Evolutionary conservation across 495 filamentous ascomycete genomes (phyloP), one percentile per base, ranked within the genome.

Genomic region (Penicillium manginii): DNA sequence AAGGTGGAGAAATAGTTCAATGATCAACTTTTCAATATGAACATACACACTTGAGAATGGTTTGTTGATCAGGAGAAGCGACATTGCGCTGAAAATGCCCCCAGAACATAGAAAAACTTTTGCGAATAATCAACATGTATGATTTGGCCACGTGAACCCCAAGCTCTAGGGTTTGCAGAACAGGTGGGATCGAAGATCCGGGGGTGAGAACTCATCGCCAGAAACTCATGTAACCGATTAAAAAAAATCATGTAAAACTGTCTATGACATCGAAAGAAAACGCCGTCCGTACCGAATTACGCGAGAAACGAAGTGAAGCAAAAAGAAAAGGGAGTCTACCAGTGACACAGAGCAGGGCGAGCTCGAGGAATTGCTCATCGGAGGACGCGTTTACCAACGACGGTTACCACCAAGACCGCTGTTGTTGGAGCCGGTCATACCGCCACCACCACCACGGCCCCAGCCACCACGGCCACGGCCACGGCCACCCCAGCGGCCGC

Each of bases 381-480:
- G 61, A 55, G 49, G 59, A 32, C 42, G 51, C 50, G 47, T 66
- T 72, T 83, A 87, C 83, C 84, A 87, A 68, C 84, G 82, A 61
- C 84, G 85, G 73, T 78, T 85, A 63, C 73, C 71, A 60, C 86
- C 86, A 57, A 88, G 73, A 54, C 83, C 82, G 60, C 85, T 86
- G 64, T 79, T 69, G 74, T 89, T 89, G 67, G 84, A 86, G 59
- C 79, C 82, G 73, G 84, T 86, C 71, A 76, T 85, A 48, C 81
- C 76, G 64, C 73, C 72, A 63, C 75, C 73, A 62, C 74, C 66
- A 52, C 81, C 75, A 59, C 86, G 78, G 57, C 84, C 73, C 47
- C 67, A 56, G 52, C 88, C 86, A 64, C 88, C 80, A 67, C 88
- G 78, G 61, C 90, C 85, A 59, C 88, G 80, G 76, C 59, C n/a